Base-by-base conservation (phyloP, 495 filamentous ascomycete species). In the Penicillium alfredii region DNA sequence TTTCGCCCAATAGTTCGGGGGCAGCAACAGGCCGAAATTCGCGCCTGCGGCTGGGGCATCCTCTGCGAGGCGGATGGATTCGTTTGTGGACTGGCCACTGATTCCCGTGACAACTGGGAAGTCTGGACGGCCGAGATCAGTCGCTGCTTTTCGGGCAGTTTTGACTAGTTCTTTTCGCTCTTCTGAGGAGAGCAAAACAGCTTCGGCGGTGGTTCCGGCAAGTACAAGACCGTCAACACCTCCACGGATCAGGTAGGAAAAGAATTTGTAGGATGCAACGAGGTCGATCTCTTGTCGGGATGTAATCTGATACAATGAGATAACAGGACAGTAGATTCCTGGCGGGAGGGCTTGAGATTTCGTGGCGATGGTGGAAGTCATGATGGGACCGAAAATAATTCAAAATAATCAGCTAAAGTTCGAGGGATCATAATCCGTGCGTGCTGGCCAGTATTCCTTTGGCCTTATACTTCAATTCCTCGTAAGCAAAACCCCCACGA, bases 61-160 rank as follows among this genome's bases (percentile, higher is more conserved):
- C 16, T 47, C 72, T 56, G 73, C 78, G 3, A 85, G 64, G 40
- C 77, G 69, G 36, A 87, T 68, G 4, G 82, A 83, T 53, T 82
- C 76, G 31, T 61, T 63, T 6, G 71, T 78, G 1, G 74, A 78
- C 43, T 82, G 77, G 0, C 72, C 76, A 19, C 73, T 65, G 16
- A 73, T 68, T 12, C 77, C 78, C 4, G 72, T 76, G 57, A 81
- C 74, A 29, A 81, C 48, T 10, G 73, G 71, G 37, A 68, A 69
- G 0, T 44, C 27, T 0, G 60, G 50, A 61, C 77, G 82, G 35
- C 81, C 81, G 6, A 82, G 78, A 16, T 74, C 75, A 2, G 53
- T 55, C 8, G 67, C 64, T n/a, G 66, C 60, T 23, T 63, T 47
- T 19, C 74, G 68, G 1, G 76, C 73, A 13, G 61, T 53, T 22